Conservation (phyloP, 2,329 filamentous ascomycete species). For the Orbilia ellipsospora region DNA sequence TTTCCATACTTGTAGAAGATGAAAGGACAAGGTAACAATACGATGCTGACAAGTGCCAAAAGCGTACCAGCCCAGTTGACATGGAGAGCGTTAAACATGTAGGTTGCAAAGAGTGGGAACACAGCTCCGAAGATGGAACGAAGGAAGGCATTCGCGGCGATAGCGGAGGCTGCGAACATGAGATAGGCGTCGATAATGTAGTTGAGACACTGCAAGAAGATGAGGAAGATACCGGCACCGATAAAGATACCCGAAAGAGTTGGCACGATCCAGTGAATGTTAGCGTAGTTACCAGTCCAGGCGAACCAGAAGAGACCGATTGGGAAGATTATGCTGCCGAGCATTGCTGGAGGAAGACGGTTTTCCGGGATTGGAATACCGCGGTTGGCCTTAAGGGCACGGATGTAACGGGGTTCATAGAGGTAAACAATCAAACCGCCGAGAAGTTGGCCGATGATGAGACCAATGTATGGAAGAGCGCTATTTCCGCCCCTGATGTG, state of each 20-base stretch:
- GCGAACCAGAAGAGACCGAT: conserved; percentile 68
- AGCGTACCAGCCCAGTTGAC: conserved; percentile 58
- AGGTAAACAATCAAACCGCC: conserved; percentile 74
- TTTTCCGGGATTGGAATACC: conserved; percentile 74
- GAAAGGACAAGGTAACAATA: conserved; percentile 72
- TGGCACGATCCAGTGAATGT: conserved; percentile 64
- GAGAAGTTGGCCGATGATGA: conserved; percentile 78
- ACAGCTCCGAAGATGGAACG: conserved; percentile 80
- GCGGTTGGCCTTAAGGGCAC: conserved; percentile 75
- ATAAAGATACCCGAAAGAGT: conserved; percentile 63
- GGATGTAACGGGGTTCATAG: conserved; percentile 74
- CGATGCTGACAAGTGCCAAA: conserved; percentile 67
- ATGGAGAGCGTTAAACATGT: conserved; percentile 67
- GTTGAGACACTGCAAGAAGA: conserved; percentile 65
- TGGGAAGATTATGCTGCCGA: conserved; percentile 66
- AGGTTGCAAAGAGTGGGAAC: conserved; percentile 81
- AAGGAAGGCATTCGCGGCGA: conserved; percentile 82
- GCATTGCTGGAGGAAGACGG: conserved; percentile 71
- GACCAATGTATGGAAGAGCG: conserved; percentile 81
- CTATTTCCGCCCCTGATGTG: conserved; percentile 69
- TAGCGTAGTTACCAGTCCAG: conserved; percentile 65
- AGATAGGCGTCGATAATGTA: conserved; percentile 66
- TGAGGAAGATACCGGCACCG: conserved; percentile 64
- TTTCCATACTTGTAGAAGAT: conserved; percentile 72
- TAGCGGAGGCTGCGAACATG: conserved; percentile 71